phyloP scores from a whole-genome alignment of 306 rosid genomes.

The Betula pendula region DNA sequence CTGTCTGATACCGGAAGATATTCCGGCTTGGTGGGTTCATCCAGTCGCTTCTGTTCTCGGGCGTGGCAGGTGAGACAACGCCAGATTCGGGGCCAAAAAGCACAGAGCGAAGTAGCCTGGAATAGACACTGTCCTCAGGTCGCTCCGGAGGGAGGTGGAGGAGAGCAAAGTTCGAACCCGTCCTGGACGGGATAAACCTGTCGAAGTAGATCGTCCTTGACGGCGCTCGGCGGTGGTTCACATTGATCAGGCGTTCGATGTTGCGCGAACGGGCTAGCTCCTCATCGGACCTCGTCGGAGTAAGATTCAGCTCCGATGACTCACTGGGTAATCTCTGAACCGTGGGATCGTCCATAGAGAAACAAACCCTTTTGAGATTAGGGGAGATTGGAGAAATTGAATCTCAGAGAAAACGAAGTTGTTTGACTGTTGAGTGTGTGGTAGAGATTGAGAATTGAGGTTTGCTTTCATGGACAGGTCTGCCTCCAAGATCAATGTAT shows the following conservation, averaged over 20 bases:
- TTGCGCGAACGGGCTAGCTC: slow-evolving; percentile 56
- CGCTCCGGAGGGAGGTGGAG: slow-evolving; percentile 55
- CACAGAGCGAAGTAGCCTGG: slow-evolving; percentile 71
- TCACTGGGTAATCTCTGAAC: slow-evolving; percentile 25
- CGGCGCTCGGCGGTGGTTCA: slow-evolving; percentile 66
- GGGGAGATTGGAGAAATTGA: too few species aligned
- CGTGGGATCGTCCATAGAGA: slow-evolving; percentile 54
- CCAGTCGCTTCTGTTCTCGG: slow-evolving; percentile 52
- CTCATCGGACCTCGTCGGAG: slow-evolving; percentile 45
- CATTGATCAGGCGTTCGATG: slow-evolving; percentile 74
- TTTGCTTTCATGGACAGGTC: too few species aligned
- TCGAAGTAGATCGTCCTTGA: slow-evolving; percentile 91
- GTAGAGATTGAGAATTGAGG: slow-evolving; percentile 1
- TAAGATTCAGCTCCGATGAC: slow-evolving; percentile 40
- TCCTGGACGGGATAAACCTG: slow-evolving; percentile 87
- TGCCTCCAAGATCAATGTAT: background rate
- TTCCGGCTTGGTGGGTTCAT: slow-evolving; percentile 66
- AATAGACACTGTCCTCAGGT: slow-evolving; percentile 69
- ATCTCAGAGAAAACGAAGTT: too few species aligned
- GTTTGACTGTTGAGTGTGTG: background rate
- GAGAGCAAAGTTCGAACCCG: slow-evolving; percentile 73
- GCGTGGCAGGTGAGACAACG: slow-evolving; percentile 57
- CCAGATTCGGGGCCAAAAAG: slow-evolving; percentile 81
- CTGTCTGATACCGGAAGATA: slow-evolving; percentile 88
- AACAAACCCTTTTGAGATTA: background rate